Evolutionary conservation across 768 basidiomycete species (phyloP), one percentile per base, ranked within the genome.

Genomic region (Termitomyces sp.): DNA sequence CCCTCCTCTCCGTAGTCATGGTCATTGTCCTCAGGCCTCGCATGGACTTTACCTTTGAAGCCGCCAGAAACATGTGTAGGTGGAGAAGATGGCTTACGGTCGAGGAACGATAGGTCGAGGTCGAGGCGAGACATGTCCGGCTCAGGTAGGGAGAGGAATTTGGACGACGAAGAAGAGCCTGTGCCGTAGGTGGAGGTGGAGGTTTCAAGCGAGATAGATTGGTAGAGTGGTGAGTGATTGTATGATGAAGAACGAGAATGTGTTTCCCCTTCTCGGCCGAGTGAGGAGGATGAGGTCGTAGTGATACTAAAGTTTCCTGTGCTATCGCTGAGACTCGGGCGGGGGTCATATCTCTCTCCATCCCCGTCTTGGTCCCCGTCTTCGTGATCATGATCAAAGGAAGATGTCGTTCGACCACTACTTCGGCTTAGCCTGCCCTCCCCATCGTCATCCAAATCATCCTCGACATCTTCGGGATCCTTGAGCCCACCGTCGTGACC

Each of bases 61-160:
- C 22, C 35, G 28, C 28, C 22, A 9, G 20, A 16, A 32, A 24
- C 16, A 13, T 33, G n/a, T 30, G 40, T 20, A 16, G 44, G 18
- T 14, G 53, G 26, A 38, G 49, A 45, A 20, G 59, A 50, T 7
- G 62, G 53, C 6, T 55, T 59, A 6, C 38, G 36, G n/a, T 67
- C 65, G 10, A 73, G 63, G 54, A 75, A 70, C 18, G 72, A 72
- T 10, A 76, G 58, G 54, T 74, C 35, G 20, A 58, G 36, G 32
- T 54, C 58, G 14, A 77, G 58, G 48, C 62, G 62, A 20, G 71
- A 66, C 22, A 64, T 69, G 18, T 74, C 72, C 32, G 72, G 66
- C 13, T 26, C 48, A 53, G 65, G 59, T 67, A 69, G 52, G 69
- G 64, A 44, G 59, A 63, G 36, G 59, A 58, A 42, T 3, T 58